phyloP scores from a whole-genome alignment of 768 basidiomycete species.

The Udeniomyces megalosporus region DNA sequence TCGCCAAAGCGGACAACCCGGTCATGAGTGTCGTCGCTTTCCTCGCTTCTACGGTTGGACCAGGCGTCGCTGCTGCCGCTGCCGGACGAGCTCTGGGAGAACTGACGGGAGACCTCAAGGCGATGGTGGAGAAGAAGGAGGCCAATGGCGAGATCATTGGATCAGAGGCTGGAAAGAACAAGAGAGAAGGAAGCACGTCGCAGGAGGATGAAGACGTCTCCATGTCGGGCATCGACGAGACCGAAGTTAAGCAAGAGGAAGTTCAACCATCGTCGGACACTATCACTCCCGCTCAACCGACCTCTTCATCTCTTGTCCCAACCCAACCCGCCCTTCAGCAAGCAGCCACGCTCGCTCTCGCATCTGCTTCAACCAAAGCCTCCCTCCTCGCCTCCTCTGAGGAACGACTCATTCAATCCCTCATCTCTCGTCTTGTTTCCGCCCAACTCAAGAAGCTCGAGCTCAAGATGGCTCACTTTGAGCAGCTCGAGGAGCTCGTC shows the following conservation, averaged over 20 bases:
- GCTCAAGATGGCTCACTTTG: conserved; percentile 86
- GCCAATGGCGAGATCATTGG: conserved; percentile 20
- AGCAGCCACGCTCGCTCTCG: conserved; percentile 73
- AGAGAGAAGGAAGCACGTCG: conserved; percentile 34
- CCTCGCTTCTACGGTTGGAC: conserved; percentile 67
- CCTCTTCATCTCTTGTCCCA: conserved; percentile 20
- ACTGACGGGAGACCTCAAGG: conserved; percentile 45
- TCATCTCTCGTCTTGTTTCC: conserved; percentile 66
- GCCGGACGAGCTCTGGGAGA: conserved; percentile 79
- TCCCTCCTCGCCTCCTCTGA: conserved; percentile 63
- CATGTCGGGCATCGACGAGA: conserved; percentile 38
- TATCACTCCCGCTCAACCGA: conserved; percentile 32
- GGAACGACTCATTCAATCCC: conserved; percentile 58
- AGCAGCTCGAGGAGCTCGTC: conserved; percentile 76
- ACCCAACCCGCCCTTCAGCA: conserved; percentile 61
- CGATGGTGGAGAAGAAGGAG: conserved; percentile 18
- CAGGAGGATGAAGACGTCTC: conserved; percentile 24
- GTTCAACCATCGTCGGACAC: conserved; percentile 7
- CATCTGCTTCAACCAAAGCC: conserved; percentile 75
- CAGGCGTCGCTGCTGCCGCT: conserved; percentile 79
- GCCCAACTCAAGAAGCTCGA: conserved; percentile 62
- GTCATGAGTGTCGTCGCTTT: conserved; percentile 98
- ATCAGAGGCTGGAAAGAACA: too few relatives aligned
- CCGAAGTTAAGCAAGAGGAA: conserved; percentile 7
- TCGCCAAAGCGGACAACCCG: conserved; percentile 89